Base-by-base conservation (phyloP, 129 eudicot genomes). In the Pseudognaphalium luteoalbum region DNA sequence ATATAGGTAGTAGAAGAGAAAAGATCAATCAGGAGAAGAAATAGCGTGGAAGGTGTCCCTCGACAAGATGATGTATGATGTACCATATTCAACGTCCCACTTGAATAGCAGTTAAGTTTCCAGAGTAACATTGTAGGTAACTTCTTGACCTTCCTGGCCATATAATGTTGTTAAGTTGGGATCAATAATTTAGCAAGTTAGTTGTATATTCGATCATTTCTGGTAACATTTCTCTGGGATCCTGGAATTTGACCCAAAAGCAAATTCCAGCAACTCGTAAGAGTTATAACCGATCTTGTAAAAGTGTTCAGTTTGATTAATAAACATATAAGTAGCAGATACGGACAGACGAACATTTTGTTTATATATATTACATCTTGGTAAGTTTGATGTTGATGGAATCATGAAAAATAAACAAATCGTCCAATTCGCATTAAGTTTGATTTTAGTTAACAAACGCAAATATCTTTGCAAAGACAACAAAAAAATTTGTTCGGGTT, bases 1-100 rank as follows among this genome's bases (percentile, higher is more conserved):
- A 22, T 81, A 66, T 77, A 90, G 96, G 78, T 80, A 33, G 57
- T 63, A 10, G 89, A 90, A 75, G 92, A 82, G 75, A 89, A 84
- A 68, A 82, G 86, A 71, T 75, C 85, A 1, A 73, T 71, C 83
- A 86, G 81, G 79, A 82, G 84, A 66, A 86, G 85, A 68, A 90
- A 79, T 79, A 72, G 67, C 63, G 21, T 70, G 64, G 96, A 81
- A 67, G 81, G 79, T 47, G 68, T 68, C 39, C 72, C 78, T 75
- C 59, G 56, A 72, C 59, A 68, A 50, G 74, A 58, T 73, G 78
- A 73, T 73, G 68, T 47, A 72, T 82, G 71, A 77, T 39, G 28
- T 56, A 66, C 62, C 52, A 20, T 57, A 58, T 73, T 66, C 74
- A 59, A 35, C 56, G 2, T 35, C 41, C 66, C 29, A 51, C 25